These are phyloP conservation scores for Hyaloscypha hepaticicola DNA, from an alignment of 495 filamentous ascomycete genomes.

Conservation along the genomic window DNA sequence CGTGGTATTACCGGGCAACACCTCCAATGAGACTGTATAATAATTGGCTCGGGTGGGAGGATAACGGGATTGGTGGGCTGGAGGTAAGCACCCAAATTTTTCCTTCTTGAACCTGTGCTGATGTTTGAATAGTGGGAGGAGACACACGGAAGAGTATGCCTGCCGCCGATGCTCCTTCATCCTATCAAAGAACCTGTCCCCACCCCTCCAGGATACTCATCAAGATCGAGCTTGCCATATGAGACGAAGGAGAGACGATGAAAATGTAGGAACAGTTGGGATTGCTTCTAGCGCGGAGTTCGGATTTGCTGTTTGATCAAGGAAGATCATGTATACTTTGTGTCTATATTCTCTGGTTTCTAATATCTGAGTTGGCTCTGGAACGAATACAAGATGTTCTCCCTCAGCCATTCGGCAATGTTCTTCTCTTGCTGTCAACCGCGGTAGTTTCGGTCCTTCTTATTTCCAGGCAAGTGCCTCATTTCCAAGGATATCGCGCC, in stretches of 20 bases:
- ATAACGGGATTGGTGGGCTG: slow-evolving; percentile 46
- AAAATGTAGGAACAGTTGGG: not conserved
- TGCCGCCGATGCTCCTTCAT: slow-evolving; percentile 56
- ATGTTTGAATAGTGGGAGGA: slow-evolving; percentile 46
- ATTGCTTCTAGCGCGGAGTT: not conserved
- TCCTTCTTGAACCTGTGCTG: slow-evolving; percentile 4
- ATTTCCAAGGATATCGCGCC: not conserved
- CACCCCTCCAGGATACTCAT: slow-evolving; percentile 40
- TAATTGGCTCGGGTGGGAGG: slow-evolving; percentile 61
- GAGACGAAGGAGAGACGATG: not conserved
- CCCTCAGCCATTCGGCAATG: not conserved
- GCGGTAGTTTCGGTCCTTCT: not conserved
- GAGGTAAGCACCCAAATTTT: slow-evolving; percentile 30
- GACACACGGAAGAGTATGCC: slow-evolving; percentile 48
- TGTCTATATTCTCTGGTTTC: not conserved
- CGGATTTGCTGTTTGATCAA: not conserved
- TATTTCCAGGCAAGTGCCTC: not conserved
- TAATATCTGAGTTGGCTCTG: not conserved
- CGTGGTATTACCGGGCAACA: slow-evolving; percentile 56
- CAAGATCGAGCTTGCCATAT: slow-evolving; percentile 16
- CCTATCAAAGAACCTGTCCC: slow-evolving; percentile 51
- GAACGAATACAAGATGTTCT: not conserved
- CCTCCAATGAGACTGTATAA: slow-evolving; percentile 58
- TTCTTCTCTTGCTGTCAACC: not conserved
- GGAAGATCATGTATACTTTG: not conserved